A percentile compares a stretch with the other conserved stretches of the same genome.
phyloP scores from a whole-genome alignment of 495 filamentous ascomycete species.

The Hypoxylon intermedium region DNA sequence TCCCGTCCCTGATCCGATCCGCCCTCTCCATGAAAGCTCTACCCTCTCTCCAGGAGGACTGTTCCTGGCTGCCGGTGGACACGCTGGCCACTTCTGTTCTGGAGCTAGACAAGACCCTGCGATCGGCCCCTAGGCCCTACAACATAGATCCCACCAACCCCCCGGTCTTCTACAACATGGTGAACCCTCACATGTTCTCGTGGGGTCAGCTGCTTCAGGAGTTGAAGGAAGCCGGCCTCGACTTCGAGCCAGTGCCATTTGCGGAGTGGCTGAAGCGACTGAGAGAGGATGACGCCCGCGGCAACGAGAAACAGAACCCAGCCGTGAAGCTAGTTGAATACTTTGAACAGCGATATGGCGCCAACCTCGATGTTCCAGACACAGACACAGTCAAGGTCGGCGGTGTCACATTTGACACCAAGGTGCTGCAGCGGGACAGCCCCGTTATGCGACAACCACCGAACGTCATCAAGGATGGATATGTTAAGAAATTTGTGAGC shows the following conservation, averaged over 20 bases:
- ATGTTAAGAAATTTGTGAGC: conserved; percentile 31
- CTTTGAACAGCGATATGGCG: conserved; percentile 48
- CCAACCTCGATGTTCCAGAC: neutral
- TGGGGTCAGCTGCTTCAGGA: conserved; percentile 55
- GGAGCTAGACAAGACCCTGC: conserved; percentile 50
- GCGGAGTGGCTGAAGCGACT: conserved; percentile 52
- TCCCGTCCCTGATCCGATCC: conserved; percentile 62
- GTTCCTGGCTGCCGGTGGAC: conserved; percentile 65
- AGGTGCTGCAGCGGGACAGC: conserved; percentile 19
- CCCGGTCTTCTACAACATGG: conserved; percentile 50
- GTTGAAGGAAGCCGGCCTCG: conserved; percentile 42
- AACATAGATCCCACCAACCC: conserved; percentile 6
- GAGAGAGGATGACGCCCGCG: conserved; percentile 32
- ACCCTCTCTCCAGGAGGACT: conserved; percentile 50
- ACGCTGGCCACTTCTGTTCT: conserved; percentile 52
- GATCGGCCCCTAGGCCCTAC: neutral
- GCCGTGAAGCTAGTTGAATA: conserved; percentile 53
- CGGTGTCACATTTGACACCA: conserved; percentile 20
- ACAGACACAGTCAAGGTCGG: neutral
- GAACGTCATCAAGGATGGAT: conserved; percentile 30
- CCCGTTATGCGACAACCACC: conserved; percentile 15
- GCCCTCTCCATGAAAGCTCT: conserved; percentile 55
- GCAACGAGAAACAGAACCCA: conserved; percentile 39
- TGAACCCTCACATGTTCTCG: conserved; percentile 46
- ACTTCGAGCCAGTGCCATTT: conserved; percentile 50